phyloP scores from a whole-genome alignment of 805 yeast species.

The Kodamaea fukazawae region DNA sequence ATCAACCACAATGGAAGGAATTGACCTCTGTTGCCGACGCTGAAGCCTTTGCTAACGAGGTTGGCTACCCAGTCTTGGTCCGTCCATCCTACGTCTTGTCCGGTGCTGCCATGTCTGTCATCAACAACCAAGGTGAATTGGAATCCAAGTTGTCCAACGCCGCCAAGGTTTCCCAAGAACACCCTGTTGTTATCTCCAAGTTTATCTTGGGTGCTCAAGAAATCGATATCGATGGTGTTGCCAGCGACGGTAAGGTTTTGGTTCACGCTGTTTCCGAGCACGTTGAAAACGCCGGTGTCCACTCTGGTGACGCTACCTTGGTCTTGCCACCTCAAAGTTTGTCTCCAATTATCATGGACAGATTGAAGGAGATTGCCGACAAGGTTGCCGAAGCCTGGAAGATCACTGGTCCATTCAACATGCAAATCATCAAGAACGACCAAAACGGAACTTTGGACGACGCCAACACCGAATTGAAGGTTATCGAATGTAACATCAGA shows the following conservation, averaged over 20 bases:
- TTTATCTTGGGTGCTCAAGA: conserved; percentile 95
- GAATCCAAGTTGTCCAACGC: conserved; percentile 83
- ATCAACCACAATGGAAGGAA: conserved; percentile 98
- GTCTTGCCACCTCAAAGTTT: conserved; percentile 88
- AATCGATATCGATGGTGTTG: conserved; percentile 97
- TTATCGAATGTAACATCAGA: conserved; percentile 97
- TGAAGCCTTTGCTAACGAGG: conserved; percentile 75
- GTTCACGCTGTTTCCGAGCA: conserved; percentile 97
- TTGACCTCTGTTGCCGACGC: conserved; percentile 85
- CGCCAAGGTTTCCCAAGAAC: conserved; percentile 89
- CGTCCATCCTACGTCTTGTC: conserved; percentile 97
- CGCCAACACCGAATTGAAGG: conserved; percentile 69
- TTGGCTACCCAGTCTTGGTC: conserved; percentile 92
- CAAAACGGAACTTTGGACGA: conserved; percentile 55
- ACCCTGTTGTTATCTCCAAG: conserved; percentile 96
- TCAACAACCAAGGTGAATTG: conserved; percentile 73
- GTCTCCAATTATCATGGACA: conserved; percentile 58
- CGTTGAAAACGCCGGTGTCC: conserved; percentile 98
- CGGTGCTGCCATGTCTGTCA: conserved; percentile 98
- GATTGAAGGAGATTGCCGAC: conserved; percentile 85
- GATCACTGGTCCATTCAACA: conserved; percentile 97
- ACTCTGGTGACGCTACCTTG: conserved; percentile 97
- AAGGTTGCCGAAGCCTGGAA: conserved; percentile 94
- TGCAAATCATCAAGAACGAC: conserved; percentile 88
- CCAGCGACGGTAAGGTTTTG: conserved; percentile 78